Conservation (phyloP, 257 asterid genomes). For the Nicotiana otophora region DNA sequence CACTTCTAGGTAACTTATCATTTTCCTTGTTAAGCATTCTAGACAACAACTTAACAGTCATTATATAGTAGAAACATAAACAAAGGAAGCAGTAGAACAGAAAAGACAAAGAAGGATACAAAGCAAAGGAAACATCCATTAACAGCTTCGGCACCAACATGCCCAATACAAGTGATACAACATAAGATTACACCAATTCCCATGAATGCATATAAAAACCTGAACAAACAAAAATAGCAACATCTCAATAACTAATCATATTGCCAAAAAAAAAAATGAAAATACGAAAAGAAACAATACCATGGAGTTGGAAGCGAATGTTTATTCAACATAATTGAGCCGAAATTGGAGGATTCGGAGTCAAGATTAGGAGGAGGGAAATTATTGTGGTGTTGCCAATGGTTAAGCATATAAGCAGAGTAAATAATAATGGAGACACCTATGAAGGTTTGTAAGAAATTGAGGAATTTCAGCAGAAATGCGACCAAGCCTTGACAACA, state of each 20-base stretch:
- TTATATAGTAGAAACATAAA: background rate
- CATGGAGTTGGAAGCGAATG: constrained; percentile 62
- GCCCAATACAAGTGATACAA: constrained; percentile 55
- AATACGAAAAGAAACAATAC: constrained; percentile 18
- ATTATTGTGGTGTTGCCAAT: constrained; percentile 37
- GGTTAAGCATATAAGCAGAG: constrained; percentile 58
- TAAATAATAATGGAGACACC: constrained; percentile 59
- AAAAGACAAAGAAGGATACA: constrained; percentile 50
- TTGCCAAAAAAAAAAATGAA: background rate
- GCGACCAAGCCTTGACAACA: constrained; percentile 59
- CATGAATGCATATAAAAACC: constrained; percentile 78
- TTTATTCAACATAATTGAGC: constrained; percentile 13
- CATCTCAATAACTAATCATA: background rate
- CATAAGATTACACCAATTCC: constrained; percentile 61
- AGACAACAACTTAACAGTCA: background rate
- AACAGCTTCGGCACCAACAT: constrained; percentile 80
- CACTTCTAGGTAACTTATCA: background rate
- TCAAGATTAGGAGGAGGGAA: constrained; percentile 16
- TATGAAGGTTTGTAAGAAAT: constrained; percentile 58
- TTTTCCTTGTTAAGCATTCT: background rate
- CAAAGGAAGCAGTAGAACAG: background rate
- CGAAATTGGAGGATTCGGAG: background rate
- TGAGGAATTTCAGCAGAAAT: constrained; percentile 62
- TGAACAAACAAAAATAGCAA: constrained; percentile 25
- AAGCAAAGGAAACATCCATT: constrained; percentile 87